A percentile compares a stretch with the other conserved stretches of the same genome.
phyloP scores from a whole-genome alignment of 1,139 yeast genomes.

The Zhuliangozyma parablackwelliae region DNA sequence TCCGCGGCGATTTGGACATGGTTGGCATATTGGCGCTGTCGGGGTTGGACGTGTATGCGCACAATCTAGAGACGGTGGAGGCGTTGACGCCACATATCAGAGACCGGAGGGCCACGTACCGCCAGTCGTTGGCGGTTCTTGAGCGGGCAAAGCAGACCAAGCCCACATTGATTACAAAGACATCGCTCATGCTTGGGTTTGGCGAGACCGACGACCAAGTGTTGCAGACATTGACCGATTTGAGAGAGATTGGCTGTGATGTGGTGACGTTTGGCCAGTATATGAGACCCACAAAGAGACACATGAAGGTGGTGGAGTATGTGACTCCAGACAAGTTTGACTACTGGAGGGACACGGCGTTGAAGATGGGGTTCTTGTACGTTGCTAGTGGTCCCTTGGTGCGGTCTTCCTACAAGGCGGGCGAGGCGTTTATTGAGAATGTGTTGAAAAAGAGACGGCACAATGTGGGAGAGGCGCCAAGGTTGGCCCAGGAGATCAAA shows the following conservation, averaged over 20 bases:
- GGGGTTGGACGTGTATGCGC: slow-evolving; percentile 96
- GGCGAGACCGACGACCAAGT: slow-evolving; percentile 95
- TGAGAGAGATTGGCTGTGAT: slow-evolving; percentile 76
- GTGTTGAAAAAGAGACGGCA: slow-evolving; percentile 73
- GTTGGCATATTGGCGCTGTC: slow-evolving; percentile 76
- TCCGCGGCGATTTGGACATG: slow-evolving; percentile 82
- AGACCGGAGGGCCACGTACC: slow-evolving; percentile 93
- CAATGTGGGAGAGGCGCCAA: slow-evolving; percentile 43
- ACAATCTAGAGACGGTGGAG: slow-evolving; percentile 94
- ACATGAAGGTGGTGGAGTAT: slow-evolving; percentile 96
- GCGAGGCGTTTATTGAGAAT: slow-evolving; percentile 95
- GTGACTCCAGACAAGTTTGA: slow-evolving; percentile 94
- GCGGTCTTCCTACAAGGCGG: slow-evolving; percentile 95
- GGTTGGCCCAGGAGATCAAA: slow-evolving; percentile 24
- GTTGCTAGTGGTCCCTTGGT: slow-evolving; percentile 98
- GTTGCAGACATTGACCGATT: slow-evolving; percentile 65
- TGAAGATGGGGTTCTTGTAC: slow-evolving; percentile 87
- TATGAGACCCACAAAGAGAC: slow-evolving; percentile 98
- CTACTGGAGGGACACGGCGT: slow-evolving; percentile 84
- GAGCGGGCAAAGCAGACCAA: slow-evolving; percentile 74
- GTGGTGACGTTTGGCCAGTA: slow-evolving; percentile 98
- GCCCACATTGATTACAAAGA: slow-evolving; percentile 80
- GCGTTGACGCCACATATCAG: slow-evolving; percentile 91
- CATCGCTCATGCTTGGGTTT: slow-evolving; percentile 93
- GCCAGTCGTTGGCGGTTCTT: slow-evolving; percentile 78